These are phyloP conservation scores for Brassica incana DNA, from an alignment of 345 rosid species.

Conservation along the genomic window DNA sequence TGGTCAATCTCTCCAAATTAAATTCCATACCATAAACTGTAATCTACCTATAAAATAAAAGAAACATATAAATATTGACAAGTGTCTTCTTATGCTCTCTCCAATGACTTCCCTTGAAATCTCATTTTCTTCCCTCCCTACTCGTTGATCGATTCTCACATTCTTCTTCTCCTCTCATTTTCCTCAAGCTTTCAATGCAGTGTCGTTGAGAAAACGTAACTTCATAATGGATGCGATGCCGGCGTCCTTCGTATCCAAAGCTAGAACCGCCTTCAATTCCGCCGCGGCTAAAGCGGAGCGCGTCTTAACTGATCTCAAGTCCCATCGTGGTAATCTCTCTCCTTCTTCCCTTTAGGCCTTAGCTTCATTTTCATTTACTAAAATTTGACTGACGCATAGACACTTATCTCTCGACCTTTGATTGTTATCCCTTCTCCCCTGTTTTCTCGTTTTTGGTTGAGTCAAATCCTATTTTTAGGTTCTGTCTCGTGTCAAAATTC, in stretches of 20 bases:
- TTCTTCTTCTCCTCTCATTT: background rate
- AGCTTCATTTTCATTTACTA: slow-evolving; percentile 38
- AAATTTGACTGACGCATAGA: slow-evolving; percentile 34
- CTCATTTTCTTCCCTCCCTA: slow-evolving; percentile 1
- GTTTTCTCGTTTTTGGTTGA: slow-evolving; percentile 4
- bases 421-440: slow-evolving; percentile 10
- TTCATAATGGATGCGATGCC: slow-evolving; percentile 48
- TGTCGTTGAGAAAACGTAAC: slow-evolving; percentile 13
- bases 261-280: slow-evolving; percentile 87
- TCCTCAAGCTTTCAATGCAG: slow-evolving; percentile 34
- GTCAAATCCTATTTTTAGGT: slow-evolving; percentile 43
- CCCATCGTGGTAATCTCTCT: slow-evolving; percentile 62
- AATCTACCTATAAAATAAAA: background rate
- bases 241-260: slow-evolving; percentile 81
- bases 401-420: slow-evolving; percentile 33
- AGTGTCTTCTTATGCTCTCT: slow-evolving; percentile 21
- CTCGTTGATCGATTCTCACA: background rate
- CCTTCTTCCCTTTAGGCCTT: slow-evolving; percentile 16
- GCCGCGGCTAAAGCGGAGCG: slow-evolving; percentile 99
- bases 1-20: slow-evolving; percentile 4
- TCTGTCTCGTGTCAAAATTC: slow-evolving; percentile 13
- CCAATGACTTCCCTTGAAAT: background rate
- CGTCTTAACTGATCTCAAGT: slow-evolving; percentile 76
- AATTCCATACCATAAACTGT: background rate
- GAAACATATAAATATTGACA: slow-evolving; percentile 22